These are phyloP conservation scores for Achlya hypogyna DNA, from an alignment of 352 stramenopile species.

Conservation along the genomic window DNA sequence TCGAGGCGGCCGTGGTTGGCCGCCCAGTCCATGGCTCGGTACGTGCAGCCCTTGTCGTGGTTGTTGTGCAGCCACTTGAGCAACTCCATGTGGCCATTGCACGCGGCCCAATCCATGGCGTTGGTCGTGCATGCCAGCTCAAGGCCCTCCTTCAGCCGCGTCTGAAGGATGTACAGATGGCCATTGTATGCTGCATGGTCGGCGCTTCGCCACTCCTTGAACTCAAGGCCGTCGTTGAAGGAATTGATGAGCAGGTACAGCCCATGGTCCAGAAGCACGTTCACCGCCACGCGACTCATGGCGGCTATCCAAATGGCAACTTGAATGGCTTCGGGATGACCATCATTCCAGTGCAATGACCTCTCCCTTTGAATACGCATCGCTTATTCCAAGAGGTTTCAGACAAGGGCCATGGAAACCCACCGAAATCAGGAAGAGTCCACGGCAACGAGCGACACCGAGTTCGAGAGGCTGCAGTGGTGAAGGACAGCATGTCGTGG, in stretches of 20 bases:
- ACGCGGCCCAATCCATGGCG: conserved; percentile 34
- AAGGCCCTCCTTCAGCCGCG: conserved; percentile 12
- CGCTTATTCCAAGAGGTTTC: no score
- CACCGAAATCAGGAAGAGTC: no score
- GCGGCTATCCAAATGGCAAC: no score
- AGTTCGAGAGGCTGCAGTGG: no score
- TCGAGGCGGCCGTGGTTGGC: conserved; percentile 21
- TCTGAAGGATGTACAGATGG: conserved; percentile 20
- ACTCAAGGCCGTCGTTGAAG: conserved; percentile 18
- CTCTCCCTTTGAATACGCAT: no score
- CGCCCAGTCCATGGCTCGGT: conserved; percentile 21
- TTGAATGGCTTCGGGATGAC: not conserved
- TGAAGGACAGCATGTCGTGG: no score
- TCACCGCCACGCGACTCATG: no score
- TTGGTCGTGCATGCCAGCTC: conserved; percentile 26
- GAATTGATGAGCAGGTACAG: conserved; percentile 19
- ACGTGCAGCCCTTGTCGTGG: conserved; percentile 14
- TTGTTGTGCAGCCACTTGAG: conserved; percentile 29
- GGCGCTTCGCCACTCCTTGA: conserved; percentile 18
- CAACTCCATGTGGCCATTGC: conserved; percentile 28
- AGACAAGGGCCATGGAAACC: no score
- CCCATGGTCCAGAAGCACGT: conserved; percentile 14
- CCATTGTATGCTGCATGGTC: conserved; percentile 18
- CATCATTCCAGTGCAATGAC: no score
- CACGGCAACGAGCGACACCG: no score